phyloP scores from a whole-genome alignment of 768 basidiomycete genomes.

The Mycena polygramma region DNA sequence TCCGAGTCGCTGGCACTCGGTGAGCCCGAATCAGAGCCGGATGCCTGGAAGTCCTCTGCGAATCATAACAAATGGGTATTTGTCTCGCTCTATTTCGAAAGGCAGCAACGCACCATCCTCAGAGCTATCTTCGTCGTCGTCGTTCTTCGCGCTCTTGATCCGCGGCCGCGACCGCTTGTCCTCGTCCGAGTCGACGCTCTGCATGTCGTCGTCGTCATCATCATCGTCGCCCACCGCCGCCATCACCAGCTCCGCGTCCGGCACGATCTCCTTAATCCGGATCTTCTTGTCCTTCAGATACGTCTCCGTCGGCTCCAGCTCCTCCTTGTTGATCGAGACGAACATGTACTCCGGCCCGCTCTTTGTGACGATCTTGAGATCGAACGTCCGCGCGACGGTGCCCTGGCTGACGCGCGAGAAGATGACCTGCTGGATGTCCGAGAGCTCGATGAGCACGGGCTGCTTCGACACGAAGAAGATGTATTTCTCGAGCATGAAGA shows the following conservation, averaged over 20 bases:
- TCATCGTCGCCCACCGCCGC: slow-evolving; percentile 79
- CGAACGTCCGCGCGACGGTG: slow-evolving; percentile 92
- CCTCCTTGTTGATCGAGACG: slow-evolving; percentile 95
- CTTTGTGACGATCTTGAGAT: slow-evolving; percentile 90
- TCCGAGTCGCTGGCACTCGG: slow-evolving; percentile 81
- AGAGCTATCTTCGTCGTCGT: slow-evolving; percentile 87
- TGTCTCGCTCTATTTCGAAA: neutral
- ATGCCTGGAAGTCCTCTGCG: slow-evolving; percentile 92
- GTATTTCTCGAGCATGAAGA: slow-evolving; percentile 98
- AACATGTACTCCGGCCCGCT: slow-evolving; percentile 89
- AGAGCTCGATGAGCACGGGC: slow-evolving; percentile 90
- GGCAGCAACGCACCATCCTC: slow-evolving; percentile 66
- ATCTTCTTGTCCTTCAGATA: slow-evolving; percentile 94
- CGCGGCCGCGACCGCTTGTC: slow-evolving; percentile 71
- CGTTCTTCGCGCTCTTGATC: slow-evolving; percentile 62
- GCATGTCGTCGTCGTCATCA: slow-evolving; percentile 86
- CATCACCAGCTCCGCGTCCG: slow-evolving; percentile 85
- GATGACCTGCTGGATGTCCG: slow-evolving; percentile 89
- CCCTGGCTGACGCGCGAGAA: slow-evolving; percentile 95
- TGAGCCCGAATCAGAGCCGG: slow-evolving; percentile 89
- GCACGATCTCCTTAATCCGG: slow-evolving; percentile 93
- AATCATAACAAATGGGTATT: slow-evolving; percentile 13
- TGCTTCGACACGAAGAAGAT: slow-evolving; percentile 98
- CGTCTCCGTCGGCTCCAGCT: slow-evolving; percentile 86
- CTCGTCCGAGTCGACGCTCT: slow-evolving; percentile 81